Base-by-base conservation (phyloP, 2,329 filamentous ascomycete genomes). In the Alternaria solani region DNA sequence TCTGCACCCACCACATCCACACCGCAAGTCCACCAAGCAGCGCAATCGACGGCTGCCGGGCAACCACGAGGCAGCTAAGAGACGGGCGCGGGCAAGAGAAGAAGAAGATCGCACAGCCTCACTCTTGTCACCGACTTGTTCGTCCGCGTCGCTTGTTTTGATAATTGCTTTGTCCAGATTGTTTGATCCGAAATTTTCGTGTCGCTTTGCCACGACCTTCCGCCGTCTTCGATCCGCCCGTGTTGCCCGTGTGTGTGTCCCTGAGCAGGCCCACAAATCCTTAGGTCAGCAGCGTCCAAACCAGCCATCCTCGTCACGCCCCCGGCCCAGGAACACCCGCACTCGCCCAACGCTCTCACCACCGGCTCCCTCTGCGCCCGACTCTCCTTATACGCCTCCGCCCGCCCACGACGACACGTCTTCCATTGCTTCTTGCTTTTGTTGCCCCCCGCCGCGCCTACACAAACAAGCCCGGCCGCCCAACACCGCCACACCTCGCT, bases 121-220 rank as follows among this genome's bases (percentile, higher is more conserved):
- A 51, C 53, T 51, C 41, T 36, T 53, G 49, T 49, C 41, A 34
- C 46, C 34, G 46, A 49, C 38, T 60, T 34, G 58, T 47, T 47
- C 39, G 42, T n/a, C 47, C n/a, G 32, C 6, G 32, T 8, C 16
- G 16, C 14, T n/a, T 38, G 34, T n/a, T 6, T 7, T 11, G 11
- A 7, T 34, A 44, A 8, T 51, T 38, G 30, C 58, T 67, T 67
- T 61, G 57, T 61, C 52, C 52, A 30, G 42, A 53, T 53, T 62
- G 20, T 55, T 48, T 48, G 49, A 48, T 61, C 51, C 36, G 48
- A 48, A 56, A 49, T 60, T 51, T 56, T 41, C 20, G 20, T 34
- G 51, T 36, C 34, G 42, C 53, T 56, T 68, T 62, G 64, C 64
- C 68, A 70, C 70, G 57, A 57, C 20, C 54, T 66, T 72, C 66